Evolutionary conservation across 495 filamentous ascomycete species (phyloP).

Genomic region (Daldinia bambusicola): DNA sequence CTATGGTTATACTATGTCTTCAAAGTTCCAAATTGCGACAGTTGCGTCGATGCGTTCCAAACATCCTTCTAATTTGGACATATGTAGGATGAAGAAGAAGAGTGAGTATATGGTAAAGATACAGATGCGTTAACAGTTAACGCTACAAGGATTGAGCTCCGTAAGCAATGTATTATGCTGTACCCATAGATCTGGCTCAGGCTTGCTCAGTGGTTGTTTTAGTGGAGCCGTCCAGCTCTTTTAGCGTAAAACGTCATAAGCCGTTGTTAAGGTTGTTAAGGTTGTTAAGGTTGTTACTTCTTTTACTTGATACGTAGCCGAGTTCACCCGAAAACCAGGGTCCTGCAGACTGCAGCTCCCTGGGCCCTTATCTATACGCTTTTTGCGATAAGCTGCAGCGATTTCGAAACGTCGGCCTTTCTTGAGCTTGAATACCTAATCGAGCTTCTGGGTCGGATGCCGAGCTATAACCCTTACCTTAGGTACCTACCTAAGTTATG

Average conservation of each 20-base stretch:
- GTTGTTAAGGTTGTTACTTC: neutral
- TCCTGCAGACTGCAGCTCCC: conserved; percentile 4
- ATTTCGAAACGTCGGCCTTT: neutral
- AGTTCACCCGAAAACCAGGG: conserved; percentile 4
- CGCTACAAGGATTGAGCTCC: neutral
- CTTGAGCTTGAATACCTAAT: neutral
- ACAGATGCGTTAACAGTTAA: no score
- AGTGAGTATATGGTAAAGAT: no score
- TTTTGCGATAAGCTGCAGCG: neutral
- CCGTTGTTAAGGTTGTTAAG: conserved; percentile 1
- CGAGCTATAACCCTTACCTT: neutral
- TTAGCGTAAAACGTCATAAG: conserved; percentile 4
- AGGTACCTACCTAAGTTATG: no score
- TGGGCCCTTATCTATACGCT: neutral
- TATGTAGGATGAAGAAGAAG: conserved; percentile 17
- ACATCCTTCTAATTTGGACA: conserved; percentile 7
- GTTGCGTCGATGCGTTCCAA: conserved; percentile 6
- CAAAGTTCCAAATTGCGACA: conserved; percentile 16
- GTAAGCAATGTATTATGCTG: conserved; percentile 9
- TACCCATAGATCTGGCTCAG: conserved; percentile 31
- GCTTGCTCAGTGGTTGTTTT: conserved; percentile 7
- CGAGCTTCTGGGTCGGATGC: neutral
- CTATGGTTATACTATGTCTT: neutral
- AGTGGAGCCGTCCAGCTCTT: conserved; percentile 14
- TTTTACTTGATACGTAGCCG: neutral